Conservation (phyloP, 352 stramenopile genomes). For the Globisporangium megalacanthum region DNA sequence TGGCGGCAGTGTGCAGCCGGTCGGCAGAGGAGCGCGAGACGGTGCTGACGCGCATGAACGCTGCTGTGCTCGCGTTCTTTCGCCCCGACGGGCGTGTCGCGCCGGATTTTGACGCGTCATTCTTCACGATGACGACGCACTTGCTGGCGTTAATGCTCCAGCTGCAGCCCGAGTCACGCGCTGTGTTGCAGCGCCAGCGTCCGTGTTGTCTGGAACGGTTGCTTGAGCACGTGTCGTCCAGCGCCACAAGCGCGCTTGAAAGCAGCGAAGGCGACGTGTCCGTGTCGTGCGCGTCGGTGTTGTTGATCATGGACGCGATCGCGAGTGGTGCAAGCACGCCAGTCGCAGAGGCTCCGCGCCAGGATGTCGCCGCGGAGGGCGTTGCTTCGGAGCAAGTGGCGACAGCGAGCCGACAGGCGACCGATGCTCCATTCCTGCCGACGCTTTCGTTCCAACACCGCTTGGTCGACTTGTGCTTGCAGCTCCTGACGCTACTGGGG, state of each 20-base stretch:
- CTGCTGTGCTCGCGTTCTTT: constrained; percentile 39
- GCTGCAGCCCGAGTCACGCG: constrained; percentile 36
- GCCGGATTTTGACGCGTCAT: constrained; percentile 12
- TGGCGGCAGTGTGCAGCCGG: constrained; percentile 46
- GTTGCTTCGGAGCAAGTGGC: constrained; percentile 4
- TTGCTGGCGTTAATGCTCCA: constrained; percentile 69
- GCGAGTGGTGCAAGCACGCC: constrained; percentile 10
- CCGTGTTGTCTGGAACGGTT: constrained; percentile 47
- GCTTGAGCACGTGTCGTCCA: constrained; percentile 28
- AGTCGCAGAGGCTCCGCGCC: constrained; percentile 5
- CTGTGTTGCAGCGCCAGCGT: constrained; percentile 30
- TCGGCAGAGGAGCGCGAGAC: constrained; percentile 52
- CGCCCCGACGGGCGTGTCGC: constrained; percentile 14
- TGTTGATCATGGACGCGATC: constrained; percentile 65
- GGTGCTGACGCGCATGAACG: constrained; percentile 48
- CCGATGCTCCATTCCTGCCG: constrained; percentile 13
- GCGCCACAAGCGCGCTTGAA: neutral
- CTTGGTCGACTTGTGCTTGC: constrained; percentile 32
- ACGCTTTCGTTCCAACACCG: constrained; percentile 24
- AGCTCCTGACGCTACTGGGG: constrained; percentile 14
- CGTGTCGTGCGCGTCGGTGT: constrained; percentile 44
- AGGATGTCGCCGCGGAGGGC: constrained; percentile 7
- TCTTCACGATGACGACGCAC: constrained; percentile 53
- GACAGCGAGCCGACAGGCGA: constrained; percentile 8
- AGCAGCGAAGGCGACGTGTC: constrained; percentile 9